phyloP scores from a whole-genome alignment of 2,329 filamentous ascomycete species.

The Lasiodiplodia theobromae region DNA sequence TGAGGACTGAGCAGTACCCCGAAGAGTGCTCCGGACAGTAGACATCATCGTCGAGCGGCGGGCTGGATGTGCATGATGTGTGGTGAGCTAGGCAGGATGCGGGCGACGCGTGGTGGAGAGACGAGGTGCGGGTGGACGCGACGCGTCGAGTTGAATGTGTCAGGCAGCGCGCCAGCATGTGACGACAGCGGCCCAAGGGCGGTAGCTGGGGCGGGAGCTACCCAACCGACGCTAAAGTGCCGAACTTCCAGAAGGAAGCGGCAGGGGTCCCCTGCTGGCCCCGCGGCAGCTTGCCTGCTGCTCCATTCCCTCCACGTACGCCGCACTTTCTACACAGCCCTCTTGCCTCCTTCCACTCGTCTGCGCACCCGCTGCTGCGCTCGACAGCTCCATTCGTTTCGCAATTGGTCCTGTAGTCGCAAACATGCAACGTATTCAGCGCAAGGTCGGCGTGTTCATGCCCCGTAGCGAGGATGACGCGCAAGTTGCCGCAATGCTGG shows the following conservation, averaged over 20 bases:
- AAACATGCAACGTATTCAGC: conserved; percentile 74
- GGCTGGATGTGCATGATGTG: background rate
- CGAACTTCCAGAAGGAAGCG: conserved; percentile 12
- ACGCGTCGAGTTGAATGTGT: background rate
- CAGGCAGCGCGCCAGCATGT: conserved; percentile 6
- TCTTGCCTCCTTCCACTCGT: conserved; percentile 4
- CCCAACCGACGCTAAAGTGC: conserved; percentile 14
- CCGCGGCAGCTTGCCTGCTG: conserved; percentile 22
- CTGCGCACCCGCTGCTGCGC: background rate
- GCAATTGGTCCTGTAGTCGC: conserved; percentile 23
- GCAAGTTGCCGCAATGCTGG: conserved; percentile 75
- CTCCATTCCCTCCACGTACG: conserved; percentile 24
- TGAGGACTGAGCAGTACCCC: conserved; percentile 45
- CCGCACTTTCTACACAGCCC: conserved; percentile 9
- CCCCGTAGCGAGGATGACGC: conserved; percentile 77
- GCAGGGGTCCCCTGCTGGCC: conserved; percentile 21
- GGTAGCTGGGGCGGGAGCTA: conserved; percentile 1
- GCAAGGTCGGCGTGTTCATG: conserved; percentile 76
- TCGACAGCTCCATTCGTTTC: background rate
- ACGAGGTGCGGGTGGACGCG: conserved; percentile 13
- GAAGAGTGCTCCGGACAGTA: conserved; percentile 36
- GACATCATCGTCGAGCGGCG: conserved; percentile 37
- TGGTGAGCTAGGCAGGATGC: background rate
- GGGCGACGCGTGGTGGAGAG: conserved; percentile 32
- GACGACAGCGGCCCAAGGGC: background rate